Evolutionary conservation across 352 stramenopile genomes (phyloP).

Genomic region (Phytopythium montanum): DNA sequence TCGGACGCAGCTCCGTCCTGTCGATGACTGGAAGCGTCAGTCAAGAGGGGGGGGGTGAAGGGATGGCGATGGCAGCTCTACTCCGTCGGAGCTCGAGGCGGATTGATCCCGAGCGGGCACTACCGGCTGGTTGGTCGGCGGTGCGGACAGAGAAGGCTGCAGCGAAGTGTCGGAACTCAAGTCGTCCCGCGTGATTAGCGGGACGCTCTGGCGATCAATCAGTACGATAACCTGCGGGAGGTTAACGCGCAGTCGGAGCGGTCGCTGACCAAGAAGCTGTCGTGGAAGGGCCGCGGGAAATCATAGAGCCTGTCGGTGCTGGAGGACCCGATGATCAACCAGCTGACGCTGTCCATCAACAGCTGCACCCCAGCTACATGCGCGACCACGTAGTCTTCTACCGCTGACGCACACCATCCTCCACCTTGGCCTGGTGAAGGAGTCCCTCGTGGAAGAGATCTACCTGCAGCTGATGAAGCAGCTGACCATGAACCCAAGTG

Average conservation of each 20-base stretch:
- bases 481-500: too few relatives aligned
- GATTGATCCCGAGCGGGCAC: constrained; percentile 33
- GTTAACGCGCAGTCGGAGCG: constrained; percentile 46
- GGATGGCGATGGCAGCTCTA: background rate
- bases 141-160: constrained; percentile 24
- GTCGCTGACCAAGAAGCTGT: constrained; percentile 44
- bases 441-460: too few relatives aligned
- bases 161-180: constrained; percentile 30
- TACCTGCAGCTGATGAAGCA: too few relatives aligned
- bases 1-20: constrained; percentile 3
- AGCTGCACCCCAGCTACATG: constrained; percentile 94
- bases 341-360: constrained; percentile 86
- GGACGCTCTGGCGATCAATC: constrained; percentile 53
- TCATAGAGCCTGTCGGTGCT: constrained; percentile 59
- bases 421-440: too few relatives aligned
- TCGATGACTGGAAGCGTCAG: constrained; percentile 5
- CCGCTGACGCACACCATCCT: constrained; percentile 19
- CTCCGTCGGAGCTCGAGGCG: constrained; percentile 8
- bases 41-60: background rate
- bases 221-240: constrained; percentile 65
- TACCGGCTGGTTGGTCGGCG: constrained; percentile 33
- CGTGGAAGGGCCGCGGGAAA: constrained; percentile 62
- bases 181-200: constrained; percentile 31
- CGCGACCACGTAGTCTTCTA: constrained; percentile 93
- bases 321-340: constrained; percentile 35